phyloP scores from a whole-genome alignment of 495 filamentous ascomycete species.

The Astrothelium subdiscretum region DNA sequence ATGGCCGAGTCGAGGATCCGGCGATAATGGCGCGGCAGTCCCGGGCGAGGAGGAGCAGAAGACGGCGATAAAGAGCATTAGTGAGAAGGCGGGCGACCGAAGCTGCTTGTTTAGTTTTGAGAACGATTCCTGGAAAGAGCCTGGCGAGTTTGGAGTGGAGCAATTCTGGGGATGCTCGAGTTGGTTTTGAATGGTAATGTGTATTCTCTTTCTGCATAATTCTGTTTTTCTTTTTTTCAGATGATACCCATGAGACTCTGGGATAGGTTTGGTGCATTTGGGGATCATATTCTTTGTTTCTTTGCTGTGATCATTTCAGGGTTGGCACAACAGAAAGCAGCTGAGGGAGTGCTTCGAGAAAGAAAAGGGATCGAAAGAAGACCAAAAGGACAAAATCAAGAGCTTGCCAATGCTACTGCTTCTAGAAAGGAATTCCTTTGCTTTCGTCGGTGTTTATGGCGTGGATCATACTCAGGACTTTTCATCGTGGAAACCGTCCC shows the following conservation, averaged over 20 bases:
- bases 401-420: no score
- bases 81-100: conserved; percentile 41
- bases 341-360: no score
- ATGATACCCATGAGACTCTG: neutral
- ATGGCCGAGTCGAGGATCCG: conserved; percentile 62
- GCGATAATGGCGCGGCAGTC: conserved; percentile 57
- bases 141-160: conserved; percentile 64
- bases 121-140: conserved; percentile 72
- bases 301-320: neutral
- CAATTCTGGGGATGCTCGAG: conserved; percentile 45
- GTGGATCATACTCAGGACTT: no score
- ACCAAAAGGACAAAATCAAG: no score
- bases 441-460: no score
- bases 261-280: neutral
- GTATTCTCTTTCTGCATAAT: neutral
- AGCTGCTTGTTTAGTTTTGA: conserved; percentile 69
- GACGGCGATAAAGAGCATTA: conserved; percentile 56
- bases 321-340: no score
- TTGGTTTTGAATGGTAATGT: conserved; percentile 6
- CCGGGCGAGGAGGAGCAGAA: conserved; percentile 56
- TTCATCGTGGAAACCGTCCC: no score
- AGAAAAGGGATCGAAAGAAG: no score
- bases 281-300: neutral
- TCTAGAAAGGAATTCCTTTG: no score
- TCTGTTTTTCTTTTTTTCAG: neutral